phyloP scores from a whole-genome alignment of 805 yeast species.

The Phaffomyces thermotolerans region DNA sequence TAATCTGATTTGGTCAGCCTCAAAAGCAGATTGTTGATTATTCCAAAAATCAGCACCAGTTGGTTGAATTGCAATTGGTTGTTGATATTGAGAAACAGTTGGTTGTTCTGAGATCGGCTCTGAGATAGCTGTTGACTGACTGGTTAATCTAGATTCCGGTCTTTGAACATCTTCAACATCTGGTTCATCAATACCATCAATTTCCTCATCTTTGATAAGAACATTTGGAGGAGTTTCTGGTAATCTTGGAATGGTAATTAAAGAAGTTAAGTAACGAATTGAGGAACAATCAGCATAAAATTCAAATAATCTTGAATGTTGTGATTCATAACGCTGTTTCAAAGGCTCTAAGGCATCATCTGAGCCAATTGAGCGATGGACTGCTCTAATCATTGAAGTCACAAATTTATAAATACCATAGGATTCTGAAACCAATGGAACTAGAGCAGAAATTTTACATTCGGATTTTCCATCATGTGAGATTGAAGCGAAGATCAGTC shows the following conservation, averaged over 20 bases:
- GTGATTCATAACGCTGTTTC: slow-evolving; percentile 55
- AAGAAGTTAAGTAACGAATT: slow-evolving; percentile 69
- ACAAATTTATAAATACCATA: slow-evolving; percentile 89
- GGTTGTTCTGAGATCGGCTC: slow-evolving; percentile 43
- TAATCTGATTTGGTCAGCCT: slow-evolving; percentile 52
- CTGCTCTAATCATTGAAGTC: slow-evolving; percentile 84
- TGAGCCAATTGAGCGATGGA: slow-evolving; percentile 65
- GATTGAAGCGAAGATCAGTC: slow-evolving; percentile 66
- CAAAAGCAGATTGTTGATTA: slow-evolving; percentile 45
- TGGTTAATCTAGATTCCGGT: slow-evolving; percentile 17
- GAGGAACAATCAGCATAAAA: slow-evolving; percentile 89
- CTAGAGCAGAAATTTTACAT: slow-evolving; percentile 78
- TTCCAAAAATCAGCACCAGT: slow-evolving; percentile 43
- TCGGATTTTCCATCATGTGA: slow-evolving; percentile 54
- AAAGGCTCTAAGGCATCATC: slow-evolving; percentile 74
- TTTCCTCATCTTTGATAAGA: slow-evolving; percentile 21
- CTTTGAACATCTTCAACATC: slow-evolving; percentile 8
- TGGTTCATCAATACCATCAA: slow-evolving; percentile 2
- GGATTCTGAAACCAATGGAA: slow-evolving; percentile 85
- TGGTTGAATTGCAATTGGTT: slow-evolving; percentile 42
- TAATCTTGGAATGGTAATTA: slow-evolving; percentile 66
- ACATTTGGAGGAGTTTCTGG: slow-evolving; percentile 32
- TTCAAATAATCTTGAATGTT: slow-evolving; percentile 58
- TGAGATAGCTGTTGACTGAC: slow-evolving; percentile 1
- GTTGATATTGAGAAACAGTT: slow-evolving; percentile 30